Conservation (phyloP, 768 basidiomycete genomes). For the Trametes coccinea region DNA sequence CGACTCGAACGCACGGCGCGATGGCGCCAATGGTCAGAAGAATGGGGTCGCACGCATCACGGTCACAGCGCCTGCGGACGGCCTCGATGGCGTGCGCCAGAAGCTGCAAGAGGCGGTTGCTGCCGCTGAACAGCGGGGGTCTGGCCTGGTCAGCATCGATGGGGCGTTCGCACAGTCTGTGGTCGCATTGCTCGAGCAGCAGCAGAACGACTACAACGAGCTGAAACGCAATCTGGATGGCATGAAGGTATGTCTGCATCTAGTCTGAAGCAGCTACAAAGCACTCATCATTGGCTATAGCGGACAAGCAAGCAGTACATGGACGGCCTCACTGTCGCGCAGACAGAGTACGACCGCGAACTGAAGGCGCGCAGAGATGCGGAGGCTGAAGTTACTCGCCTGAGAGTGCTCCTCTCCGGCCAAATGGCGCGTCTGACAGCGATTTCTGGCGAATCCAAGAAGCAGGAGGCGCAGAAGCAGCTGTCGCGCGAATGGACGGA, state of each 20-base stretch:
- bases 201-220: constrained; percentile 57
- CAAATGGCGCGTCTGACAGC: constrained; percentile 86
- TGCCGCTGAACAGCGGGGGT: constrained; percentile 59
- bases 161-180: constrained; percentile 72
- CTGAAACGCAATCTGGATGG: constrained; percentile 81
- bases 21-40: constrained; percentile 2
- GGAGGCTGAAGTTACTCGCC: constrained; percentile 86
- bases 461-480: constrained; percentile 75
- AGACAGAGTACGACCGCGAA: constrained; percentile 93
- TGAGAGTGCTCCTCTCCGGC: constrained; percentile 83
- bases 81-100: constrained; percentile 46
- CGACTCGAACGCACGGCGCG: constrained; percentile 8
- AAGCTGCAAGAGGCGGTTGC: constrained; percentile 62
- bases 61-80: constrained; percentile 47
- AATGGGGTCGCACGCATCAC: constrained; percentile 39
- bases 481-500: constrained; percentile 76
- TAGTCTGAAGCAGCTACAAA: not conserved
- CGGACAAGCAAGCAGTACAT: constrained; percentile 90
- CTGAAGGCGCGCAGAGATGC: constrained; percentile 85
- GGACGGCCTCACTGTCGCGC: constrained; percentile 89
- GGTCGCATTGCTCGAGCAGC: constrained; percentile 62
- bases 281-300: constrained; percentile 42
- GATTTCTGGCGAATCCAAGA: constrained; percentile 75
- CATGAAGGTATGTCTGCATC: constrained; percentile 62
- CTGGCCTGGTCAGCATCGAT: constrained; percentile 68